These are phyloP conservation scores for Colletotrichum eleusines DNA, from an alignment of 2,329 filamentous ascomycete species.

Conservation along the genomic window DNA sequence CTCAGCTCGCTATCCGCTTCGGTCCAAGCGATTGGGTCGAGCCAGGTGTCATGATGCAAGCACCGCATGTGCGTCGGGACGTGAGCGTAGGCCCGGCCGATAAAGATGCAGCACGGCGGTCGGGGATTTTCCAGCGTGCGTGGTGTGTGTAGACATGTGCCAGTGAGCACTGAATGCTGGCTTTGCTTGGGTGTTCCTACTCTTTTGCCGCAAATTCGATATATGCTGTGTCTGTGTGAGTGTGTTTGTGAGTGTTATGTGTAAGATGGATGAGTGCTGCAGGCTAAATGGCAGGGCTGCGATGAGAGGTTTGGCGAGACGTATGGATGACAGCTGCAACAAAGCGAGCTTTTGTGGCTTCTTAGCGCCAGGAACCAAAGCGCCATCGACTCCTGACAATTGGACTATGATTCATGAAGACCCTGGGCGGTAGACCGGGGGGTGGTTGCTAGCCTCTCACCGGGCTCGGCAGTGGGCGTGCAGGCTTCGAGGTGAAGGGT, in stretches of 20 bases:
- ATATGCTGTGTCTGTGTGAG: background rate
- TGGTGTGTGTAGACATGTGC: background rate
- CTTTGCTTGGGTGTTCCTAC: slow-evolving; percentile 2
- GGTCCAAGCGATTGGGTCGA: slow-evolving; percentile 16
- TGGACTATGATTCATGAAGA: background rate
- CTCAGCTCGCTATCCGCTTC: slow-evolving; percentile 22
- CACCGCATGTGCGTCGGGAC: slow-evolving; percentile 11
- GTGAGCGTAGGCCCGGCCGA: background rate
- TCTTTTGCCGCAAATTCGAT: slow-evolving; percentile 6
- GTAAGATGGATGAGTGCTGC: background rate
- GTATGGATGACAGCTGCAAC: slow-evolving; percentile 24
- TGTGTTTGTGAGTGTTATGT: background rate
- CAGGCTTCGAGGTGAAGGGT: background rate
- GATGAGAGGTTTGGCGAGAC: slow-evolving; percentile 2
- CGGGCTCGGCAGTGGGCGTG: background rate
- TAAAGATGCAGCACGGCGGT: slow-evolving; percentile 1
- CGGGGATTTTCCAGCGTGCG: slow-evolving; percentile 7
- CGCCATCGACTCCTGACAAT: slow-evolving; percentile 1
- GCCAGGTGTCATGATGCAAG: slow-evolving; percentile 28
- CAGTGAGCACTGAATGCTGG: slow-evolving; percentile 5
- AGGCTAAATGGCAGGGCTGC: slow-evolving; percentile 5
- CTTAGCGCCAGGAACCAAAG: slow-evolving; percentile 28
- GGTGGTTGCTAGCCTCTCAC: background rate
- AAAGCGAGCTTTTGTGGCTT: slow-evolving; percentile 7
- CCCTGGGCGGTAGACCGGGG: background rate